Conservation (phyloP, 257 asterid species). For the Ophiorrhiza pumila region DNA sequence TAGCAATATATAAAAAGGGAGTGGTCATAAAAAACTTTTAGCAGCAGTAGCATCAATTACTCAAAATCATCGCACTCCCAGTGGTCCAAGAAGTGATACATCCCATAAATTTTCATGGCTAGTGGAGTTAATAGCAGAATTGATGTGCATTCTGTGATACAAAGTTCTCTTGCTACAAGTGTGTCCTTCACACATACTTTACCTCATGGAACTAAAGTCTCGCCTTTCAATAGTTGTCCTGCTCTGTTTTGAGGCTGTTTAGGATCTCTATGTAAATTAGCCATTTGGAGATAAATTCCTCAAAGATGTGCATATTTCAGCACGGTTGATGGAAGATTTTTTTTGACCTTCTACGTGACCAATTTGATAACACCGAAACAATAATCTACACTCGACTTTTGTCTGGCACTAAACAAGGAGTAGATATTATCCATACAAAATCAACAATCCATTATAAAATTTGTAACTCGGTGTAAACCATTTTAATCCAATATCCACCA, state of each 20-base stretch:
- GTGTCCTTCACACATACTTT: slow-evolving; percentile 36
- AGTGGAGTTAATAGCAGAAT: slow-evolving; percentile 25
- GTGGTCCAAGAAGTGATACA: too few relatives aligned
- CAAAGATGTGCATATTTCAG: slow-evolving; percentile 40
- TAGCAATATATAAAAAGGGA: too few relatives aligned
- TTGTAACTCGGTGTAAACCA: too few relatives aligned
- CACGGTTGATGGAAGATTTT: slow-evolving; percentile 46
- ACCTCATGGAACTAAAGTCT: slow-evolving; percentile 28
- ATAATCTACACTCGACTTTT: slow-evolving; percentile 44
- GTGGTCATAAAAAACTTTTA: too few relatives aligned
- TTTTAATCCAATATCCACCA: too few relatives aligned
- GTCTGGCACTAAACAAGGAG: slow-evolving; percentile 48
- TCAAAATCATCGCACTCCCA: too few relatives aligned
- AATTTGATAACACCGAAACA: slow-evolving; percentile 46
- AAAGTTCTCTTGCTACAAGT: slow-evolving; percentile 35
- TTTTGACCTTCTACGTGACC: slow-evolving; percentile 38
- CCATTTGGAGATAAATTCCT: slow-evolving; percentile 22
- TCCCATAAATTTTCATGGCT: slow-evolving; percentile 15
- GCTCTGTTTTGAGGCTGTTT: slow-evolving; percentile 17
- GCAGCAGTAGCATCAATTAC: slow-evolving; percentile 2
- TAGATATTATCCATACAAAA: slow-evolving; percentile 45
- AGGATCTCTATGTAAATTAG: slow-evolving; percentile 20
- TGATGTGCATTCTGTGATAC: slow-evolving; percentile 32
- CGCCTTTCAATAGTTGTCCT: slow-evolving; percentile 21
- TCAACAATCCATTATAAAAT: slow-evolving; percentile 39